phyloP scores from a whole-genome alignment of 352 stramenopile species.

The Heterotrichella gracilis region DNA sequence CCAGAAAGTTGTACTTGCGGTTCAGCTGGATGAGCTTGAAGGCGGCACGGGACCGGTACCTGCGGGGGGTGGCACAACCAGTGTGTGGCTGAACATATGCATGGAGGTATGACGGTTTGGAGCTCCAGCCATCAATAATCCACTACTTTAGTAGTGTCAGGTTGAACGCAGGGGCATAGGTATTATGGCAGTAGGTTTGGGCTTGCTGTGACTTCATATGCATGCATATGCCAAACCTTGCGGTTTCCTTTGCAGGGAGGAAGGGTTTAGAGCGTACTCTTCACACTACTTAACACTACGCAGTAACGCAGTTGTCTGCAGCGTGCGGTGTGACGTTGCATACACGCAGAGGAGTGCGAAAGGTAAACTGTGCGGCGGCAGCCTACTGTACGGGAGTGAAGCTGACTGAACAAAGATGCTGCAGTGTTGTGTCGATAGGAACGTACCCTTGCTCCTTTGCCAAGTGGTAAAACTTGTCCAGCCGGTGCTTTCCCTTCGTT shows the following conservation, averaged over 20 bases:
- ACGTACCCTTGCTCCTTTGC: conserved; percentile 22
- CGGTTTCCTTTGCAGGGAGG: neutral
- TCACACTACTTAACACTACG: neutral
- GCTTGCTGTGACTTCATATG: too few relatives aligned
- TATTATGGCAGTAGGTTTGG: too few relatives aligned
- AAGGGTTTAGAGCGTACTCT: neutral
- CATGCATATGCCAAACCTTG: neutral
- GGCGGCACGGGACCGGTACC: conserved; percentile 76
- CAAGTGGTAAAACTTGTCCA: conserved; percentile 97
- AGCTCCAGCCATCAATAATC: neutral
- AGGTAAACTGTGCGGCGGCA: conserved; percentile 11
- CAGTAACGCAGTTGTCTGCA: neutral
- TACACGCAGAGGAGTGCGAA: neutral
- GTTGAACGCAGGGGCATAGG: neutral
- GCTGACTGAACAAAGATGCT: conserved; percentile 12
- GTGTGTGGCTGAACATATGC: too few relatives aligned
- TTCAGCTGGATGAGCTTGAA: conserved; percentile 99
- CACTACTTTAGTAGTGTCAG: neutral
- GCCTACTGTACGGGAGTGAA: conserved; percentile 8
- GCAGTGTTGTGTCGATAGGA: neutral
- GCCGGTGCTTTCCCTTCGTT: conserved; percentile 51
- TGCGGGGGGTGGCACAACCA: too few relatives aligned
- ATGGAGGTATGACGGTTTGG: neutral
- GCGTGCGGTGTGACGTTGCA: neutral
- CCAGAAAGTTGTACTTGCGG: conserved; percentile 90